Percentiles rank a stretch among this genome's conserved stretches.
These are phyloP conservation scores for Salvia miltiorrhiza DNA, from an alignment of 257 asterid genomes.

Conservation along the genomic window DNA sequence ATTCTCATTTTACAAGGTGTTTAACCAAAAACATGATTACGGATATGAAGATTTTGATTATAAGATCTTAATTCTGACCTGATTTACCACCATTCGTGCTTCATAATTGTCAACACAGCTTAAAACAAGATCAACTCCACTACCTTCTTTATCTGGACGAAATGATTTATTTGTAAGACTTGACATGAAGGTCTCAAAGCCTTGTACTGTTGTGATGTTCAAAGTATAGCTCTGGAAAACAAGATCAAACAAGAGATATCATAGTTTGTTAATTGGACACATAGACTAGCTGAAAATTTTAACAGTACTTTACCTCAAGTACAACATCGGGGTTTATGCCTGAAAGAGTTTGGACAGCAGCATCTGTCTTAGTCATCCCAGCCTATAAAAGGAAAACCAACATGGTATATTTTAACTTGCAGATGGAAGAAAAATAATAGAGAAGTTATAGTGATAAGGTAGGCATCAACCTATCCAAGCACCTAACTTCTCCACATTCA, in stretches of 20 bases:
- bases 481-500: not conserved
- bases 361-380: slow-evolving; percentile 99
- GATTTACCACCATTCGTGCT: slow-evolving; percentile 99
- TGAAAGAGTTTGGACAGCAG: slow-evolving; percentile 94
- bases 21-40: slow-evolving; percentile 1
- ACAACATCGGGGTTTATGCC: slow-evolving; percentile 98
- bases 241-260: slow-evolving; percentile 3
- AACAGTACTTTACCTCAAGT: slow-evolving; percentile 71
- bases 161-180: slow-evolving; percentile 73
- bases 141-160: slow-evolving; percentile 65
- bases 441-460: not conserved
- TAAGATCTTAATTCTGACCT: slow-evolving; percentile 48
- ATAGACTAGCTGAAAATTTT: not conserved
- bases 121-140: slow-evolving; percentile 87
- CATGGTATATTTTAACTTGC: slow-evolving; percentile 19
- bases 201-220: slow-evolving; percentile 92
- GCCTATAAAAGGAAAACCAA: slow-evolving; percentile 39
- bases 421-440: not conserved
- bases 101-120: slow-evolving; percentile 99
- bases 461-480: not conserved
- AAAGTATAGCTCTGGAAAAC: slow-evolving; percentile 82
- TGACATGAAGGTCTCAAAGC: slow-evolving; percentile 88
- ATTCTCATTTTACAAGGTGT: slow-evolving; percentile 6
- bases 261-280: not conserved
- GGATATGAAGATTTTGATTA: not conserved